Conservation (phyloP, 2,329 filamentous ascomycete species). For the Lachnellula hyalina region DNA sequence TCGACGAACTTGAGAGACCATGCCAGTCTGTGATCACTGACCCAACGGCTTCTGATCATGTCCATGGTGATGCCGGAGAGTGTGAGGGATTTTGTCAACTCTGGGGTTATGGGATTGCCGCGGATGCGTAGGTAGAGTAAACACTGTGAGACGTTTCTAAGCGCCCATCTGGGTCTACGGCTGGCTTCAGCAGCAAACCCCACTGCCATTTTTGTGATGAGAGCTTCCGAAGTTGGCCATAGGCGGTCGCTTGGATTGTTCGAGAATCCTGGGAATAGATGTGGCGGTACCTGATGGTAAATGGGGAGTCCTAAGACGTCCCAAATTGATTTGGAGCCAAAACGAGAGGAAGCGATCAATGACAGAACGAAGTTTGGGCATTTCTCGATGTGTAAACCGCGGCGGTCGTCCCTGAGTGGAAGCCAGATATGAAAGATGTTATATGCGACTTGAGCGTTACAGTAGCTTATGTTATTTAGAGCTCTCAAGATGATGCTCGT, state of each 20-base stretch:
- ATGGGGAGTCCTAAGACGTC: conserved; percentile 16
- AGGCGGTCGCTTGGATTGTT: conserved; percentile 2
- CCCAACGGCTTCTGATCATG: conserved; percentile 14
- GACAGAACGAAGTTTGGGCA: conserved; percentile 18
- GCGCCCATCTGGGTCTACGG: conserved; percentile 12
- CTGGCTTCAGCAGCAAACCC: conserved; percentile 22
- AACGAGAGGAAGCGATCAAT: conserved; percentile 13
- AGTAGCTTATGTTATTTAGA: conserved; percentile 12
- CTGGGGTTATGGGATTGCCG: conserved; percentile 10
- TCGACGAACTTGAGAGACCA: conserved; percentile 22
- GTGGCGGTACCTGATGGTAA: conserved; percentile 1
- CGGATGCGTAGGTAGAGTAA: conserved; percentile 22
- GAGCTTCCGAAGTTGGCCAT: conserved; percentile 10
- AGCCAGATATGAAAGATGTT: conserved; percentile 10
- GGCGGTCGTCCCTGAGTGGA: conserved; percentile 1
- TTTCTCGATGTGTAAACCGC: conserved; percentile 7
- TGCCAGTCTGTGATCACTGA: conserved; percentile 16
- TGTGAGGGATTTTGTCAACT: conserved; percentile 21
- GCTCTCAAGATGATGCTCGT: conserved; percentile 4
- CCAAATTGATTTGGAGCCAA: conserved; percentile 18
- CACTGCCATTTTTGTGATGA: conserved; percentile 24
- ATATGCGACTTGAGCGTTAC: conserved; percentile 5
- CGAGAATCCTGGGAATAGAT: background rate
- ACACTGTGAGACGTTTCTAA: conserved; percentile 26
- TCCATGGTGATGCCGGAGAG: conserved; percentile 19